phyloP scores from a whole-genome alignment of 2,329 filamentous ascomycete genomes.

The Aspergillus floridensis region DNA sequence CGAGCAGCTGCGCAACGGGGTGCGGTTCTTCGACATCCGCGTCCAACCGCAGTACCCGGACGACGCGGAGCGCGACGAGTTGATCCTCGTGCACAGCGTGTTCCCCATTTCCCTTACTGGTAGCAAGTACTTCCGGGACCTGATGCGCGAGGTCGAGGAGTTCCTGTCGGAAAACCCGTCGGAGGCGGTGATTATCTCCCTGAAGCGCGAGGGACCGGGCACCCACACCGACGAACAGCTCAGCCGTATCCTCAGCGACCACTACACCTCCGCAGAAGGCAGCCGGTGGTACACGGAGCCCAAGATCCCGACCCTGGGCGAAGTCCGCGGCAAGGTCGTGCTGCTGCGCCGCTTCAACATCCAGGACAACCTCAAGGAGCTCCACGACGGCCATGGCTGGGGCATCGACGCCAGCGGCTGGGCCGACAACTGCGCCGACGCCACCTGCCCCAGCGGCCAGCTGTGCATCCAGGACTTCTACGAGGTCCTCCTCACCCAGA shows the following conservation, averaged over 20 bases:
- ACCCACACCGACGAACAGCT: slow-evolving; percentile 76
- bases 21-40: slow-evolving; percentile 91
- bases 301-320: slow-evolving; percentile 72
- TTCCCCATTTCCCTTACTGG: slow-evolving; percentile 87
- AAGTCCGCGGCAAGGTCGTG: slow-evolving; percentile 77
- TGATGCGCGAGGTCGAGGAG: slow-evolving; percentile 67
- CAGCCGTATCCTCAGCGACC: slow-evolving; percentile 66
- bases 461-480: slow-evolving; percentile 94
- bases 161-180: slow-evolving; percentile 76
- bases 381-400: slow-evolving; percentile 52
- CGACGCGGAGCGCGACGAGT: slow-evolving; percentile 59
- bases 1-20: slow-evolving; percentile 81
- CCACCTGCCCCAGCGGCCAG: slow-evolving; percentile 65
- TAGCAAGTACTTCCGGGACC: slow-evolving; percentile 70
- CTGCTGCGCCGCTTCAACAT: slow-evolving; percentile 77
- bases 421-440: slow-evolving; percentile 86
- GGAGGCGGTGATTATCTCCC: slow-evolving; percentile 78
- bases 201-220: slow-evolving; percentile 90
- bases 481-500: slow-evolving; percentile 71
- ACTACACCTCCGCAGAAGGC: slow-evolving; percentile 60
- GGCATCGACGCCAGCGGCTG: slow-evolving; percentile 64
- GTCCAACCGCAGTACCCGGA: slow-evolving; percentile 64
- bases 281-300: slow-evolving; percentile 74
- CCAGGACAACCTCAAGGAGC: slow-evolving; percentile 47
- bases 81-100: slow-evolving; percentile 82